These are phyloP conservation scores for Torrubiella hemipterigena DNA, from an alignment of 2,329 filamentous ascomycete genomes.

Conservation along the genomic window DNA sequence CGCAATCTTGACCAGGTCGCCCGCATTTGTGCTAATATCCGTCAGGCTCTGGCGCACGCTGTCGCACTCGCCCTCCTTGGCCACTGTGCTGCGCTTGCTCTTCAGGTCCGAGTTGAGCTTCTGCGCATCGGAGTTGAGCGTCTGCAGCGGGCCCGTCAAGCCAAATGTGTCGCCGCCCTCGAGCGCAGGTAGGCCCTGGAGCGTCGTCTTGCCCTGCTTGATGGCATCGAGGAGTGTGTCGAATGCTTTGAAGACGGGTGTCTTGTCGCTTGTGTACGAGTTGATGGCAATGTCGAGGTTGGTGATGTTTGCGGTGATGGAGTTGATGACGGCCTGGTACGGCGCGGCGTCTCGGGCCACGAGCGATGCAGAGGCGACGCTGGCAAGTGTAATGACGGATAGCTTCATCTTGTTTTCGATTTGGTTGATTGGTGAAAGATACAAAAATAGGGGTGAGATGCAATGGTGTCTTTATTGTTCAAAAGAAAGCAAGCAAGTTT, in stretches of 20 bases:
- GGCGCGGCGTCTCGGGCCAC: conserved; percentile 4
- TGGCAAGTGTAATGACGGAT: conserved; percentile 1
- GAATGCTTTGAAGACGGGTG: conserved; percentile 3
- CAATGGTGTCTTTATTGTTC: too few relatives aligned
- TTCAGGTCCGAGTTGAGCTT: conserved; percentile 9
- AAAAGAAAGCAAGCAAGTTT: too few relatives aligned
- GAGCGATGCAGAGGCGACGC: conserved; percentile 2
- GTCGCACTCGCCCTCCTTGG: conserved; percentile 4
- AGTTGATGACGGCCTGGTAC: conserved; percentile 4
- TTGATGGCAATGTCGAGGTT: conserved; percentile 4
- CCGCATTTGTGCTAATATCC: conserved; percentile 3
- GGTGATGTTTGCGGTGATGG: conserved; percentile 4
- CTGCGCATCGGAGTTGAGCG: conserved; percentile 5
- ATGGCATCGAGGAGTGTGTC: conserved; percentile 4
- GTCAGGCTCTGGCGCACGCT: conserved; percentile 1
- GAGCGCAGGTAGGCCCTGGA: conserved; percentile 2
- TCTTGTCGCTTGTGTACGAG: conserved; percentile 4
- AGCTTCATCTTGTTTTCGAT: conserved; percentile 22
- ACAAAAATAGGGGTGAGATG: too few relatives aligned
- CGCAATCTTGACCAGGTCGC: conserved; percentile 1
- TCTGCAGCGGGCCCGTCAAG: not conserved
- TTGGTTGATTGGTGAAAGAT: too few relatives aligned
- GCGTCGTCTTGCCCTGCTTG: conserved; percentile 4
- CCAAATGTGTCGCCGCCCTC: conserved; percentile 1
- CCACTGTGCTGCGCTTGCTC: conserved; percentile 4